These are phyloP conservation scores for Nevesoporus exiguus DNA, from an alignment of 768 basidiomycete genomes.

Conservation along the genomic window DNA sequence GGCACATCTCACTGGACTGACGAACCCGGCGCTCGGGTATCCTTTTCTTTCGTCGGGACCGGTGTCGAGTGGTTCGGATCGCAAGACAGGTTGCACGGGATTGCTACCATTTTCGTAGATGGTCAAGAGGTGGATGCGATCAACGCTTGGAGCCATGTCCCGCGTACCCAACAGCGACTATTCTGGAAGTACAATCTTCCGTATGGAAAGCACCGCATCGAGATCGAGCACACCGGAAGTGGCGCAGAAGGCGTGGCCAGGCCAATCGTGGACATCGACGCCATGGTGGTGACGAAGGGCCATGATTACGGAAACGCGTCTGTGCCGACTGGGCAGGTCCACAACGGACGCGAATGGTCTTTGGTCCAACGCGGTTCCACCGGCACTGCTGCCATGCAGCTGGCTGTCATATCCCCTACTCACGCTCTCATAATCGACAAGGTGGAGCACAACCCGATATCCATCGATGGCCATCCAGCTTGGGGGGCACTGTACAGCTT, in stretches of 20 bases:
- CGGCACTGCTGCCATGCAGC: slow-evolving; percentile 78
- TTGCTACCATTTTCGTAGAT: slow-evolving; percentile 56
- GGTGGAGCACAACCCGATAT: slow-evolving; percentile 80
- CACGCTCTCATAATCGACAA: slow-evolving; percentile 79
- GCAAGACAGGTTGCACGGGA: slow-evolving; percentile 50
- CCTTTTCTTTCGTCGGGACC: slow-evolving; percentile 65
- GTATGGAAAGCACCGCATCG: slow-evolving; percentile 54
- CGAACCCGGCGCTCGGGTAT: slow-evolving; percentile 45
- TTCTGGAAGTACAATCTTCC: slow-evolving; percentile 58
- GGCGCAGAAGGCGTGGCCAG: slow-evolving; percentile 35
- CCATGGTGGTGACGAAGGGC: slow-evolving; percentile 61
- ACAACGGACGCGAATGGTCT: slow-evolving; percentile 42
- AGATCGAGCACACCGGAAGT: slow-evolving; percentile 54
- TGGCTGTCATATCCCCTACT: slow-evolving; percentile 61
- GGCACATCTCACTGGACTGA: slow-evolving; percentile 51
- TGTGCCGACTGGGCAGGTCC: background rate
- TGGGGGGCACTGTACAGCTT: slow-evolving; percentile 79
- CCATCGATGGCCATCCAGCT: slow-evolving; percentile 70
- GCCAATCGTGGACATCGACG: slow-evolving; percentile 54
- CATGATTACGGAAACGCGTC: slow-evolving; percentile 1
- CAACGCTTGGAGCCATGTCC: slow-evolving; percentile 39
- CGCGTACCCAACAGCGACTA: slow-evolving; percentile 55
- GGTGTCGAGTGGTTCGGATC: slow-evolving; percentile 79
- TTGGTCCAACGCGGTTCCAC: slow-evolving; percentile 64
- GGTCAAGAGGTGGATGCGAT: slow-evolving; percentile 44